Base-by-base conservation (phyloP, 768 basidiomycete genomes). In the Psilocybe tampanensis region DNA sequence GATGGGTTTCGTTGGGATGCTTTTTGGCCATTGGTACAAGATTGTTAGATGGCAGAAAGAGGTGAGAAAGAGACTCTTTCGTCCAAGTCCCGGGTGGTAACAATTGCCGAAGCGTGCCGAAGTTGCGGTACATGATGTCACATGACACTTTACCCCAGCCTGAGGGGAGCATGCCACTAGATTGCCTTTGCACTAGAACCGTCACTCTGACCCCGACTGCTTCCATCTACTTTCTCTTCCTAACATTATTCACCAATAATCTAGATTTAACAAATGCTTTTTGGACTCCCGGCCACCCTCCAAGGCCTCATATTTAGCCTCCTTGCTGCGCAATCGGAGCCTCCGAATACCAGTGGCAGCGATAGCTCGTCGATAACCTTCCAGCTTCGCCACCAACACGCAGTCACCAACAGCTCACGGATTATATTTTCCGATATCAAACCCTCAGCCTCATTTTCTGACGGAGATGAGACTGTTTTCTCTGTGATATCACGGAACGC, bases 341-440 rank as follows among this genome's bases (percentile, higher is more conserved):
- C 64, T 39, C 36, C 13, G 33, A 34, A 15, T 15, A 34, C 15
- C 33, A 34, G n/a, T n/a, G n/a, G n/a, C 29, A 29, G 29, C 45
- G 52, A 72, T 58, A 34, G 55, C 12, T 56, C 74, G 44, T 66
- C 73, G 13, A 65, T 88, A 6, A 77, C 74, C 29, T 90, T 91
- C 70, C 80, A 79, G 29, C 77, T 90, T 21, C 85, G 89, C 33
- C 89, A 90, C 67, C 73, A 80, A 41, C 87, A 90, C 61, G 85
- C 80, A 22, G 63, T 83, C 8, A 76, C 80, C 43, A 78, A 83
- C 58, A 67, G 73, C 19, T 84, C 86, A 2, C 77, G 79, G 3
- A 76, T 85, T 42, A 70, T 90, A 52, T 88, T 92, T 66, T 73
- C 82, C 17, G 79, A 92, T 61, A 64, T 84, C 29, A 69, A 68